Conservation (phyloP, 805 yeast genomes). For the Pichia paraexigua region DNA sequence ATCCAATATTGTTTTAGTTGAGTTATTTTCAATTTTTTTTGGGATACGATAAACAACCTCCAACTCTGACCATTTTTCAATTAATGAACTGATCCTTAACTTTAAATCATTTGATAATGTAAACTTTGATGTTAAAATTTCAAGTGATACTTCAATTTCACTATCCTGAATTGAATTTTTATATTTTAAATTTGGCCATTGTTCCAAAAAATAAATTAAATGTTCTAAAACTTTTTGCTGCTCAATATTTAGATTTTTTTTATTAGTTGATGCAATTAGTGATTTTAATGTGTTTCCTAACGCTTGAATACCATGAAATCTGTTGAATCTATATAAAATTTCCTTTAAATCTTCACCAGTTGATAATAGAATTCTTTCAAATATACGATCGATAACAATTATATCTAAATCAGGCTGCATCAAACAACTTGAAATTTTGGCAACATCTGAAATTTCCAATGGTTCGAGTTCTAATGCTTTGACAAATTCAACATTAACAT, state of each 20-base stretch:
- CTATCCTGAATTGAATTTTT: constrained; percentile 70
- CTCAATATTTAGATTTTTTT: constrained; percentile 13
- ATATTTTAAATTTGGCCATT: constrained; percentile 63
- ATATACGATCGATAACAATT: constrained; percentile 53
- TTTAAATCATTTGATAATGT: constrained; percentile 17
- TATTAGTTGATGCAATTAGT: constrained; percentile 11
- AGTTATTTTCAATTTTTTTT: constrained; percentile 35
- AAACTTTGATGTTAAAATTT: constrained; percentile 27
- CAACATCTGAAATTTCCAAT: constrained; percentile 50
- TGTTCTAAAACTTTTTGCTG: constrained; percentile 36
- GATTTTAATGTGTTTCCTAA: constrained; percentile 52
- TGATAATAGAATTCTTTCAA: constrained; percentile 55
- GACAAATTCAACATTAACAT: constrained; percentile 59
- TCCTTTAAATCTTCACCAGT: constrained; percentile 26
- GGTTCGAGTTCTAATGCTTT: constrained; percentile 47
- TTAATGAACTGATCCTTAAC: constrained; percentile 35
- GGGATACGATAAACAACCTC: constrained; percentile 85
- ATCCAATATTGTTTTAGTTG: constrained; percentile 10
- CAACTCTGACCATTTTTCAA: constrained; percentile 63
- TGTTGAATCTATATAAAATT: constrained; percentile 53
- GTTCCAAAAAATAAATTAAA: constrained; percentile 48
- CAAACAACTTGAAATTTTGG: constrained; percentile 72
- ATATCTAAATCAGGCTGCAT: constrained; percentile 64
- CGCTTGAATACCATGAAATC: constrained; percentile 82
- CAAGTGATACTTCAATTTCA: constrained; percentile 59